Evolutionary conservation across 2,329 filamentous ascomycete species (phyloP), one percentile per base, ranked within the genome.

Genomic region (Exophiala dermatitidis): DNA sequence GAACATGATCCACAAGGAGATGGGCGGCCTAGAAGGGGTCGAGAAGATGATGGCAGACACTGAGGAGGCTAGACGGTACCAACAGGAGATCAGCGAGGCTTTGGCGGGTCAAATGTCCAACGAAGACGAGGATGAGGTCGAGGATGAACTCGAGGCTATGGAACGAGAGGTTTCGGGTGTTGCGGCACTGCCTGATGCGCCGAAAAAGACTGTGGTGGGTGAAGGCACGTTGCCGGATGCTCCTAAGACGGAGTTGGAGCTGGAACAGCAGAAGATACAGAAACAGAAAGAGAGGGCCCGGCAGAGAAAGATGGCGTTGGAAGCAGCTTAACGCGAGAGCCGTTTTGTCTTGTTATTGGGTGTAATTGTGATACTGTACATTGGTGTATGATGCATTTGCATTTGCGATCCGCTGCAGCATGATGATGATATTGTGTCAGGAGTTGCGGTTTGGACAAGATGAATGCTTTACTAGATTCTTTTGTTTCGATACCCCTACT

Each of bases 71-170:
- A 81, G 88, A 63, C 88, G 88, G 31, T 97, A 97, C 72, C 91
- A 97, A 69, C 80, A 95, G 87, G 91, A 98, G 75, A 81, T 98
- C 63, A 93, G 85, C 71, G 88, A 95, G 46, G 87, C 96, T 80
- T 81, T 98, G 2, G 87, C 85, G 33, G 87, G 87, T 8, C 83
- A 85, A 63, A 90, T 98, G 74, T 88, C 90, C 9, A 93, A 90
- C 66, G 86, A 94, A 65, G 93, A 98, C 70, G 93, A 98, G 70
- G 91, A 97, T 66, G 93, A 96, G 66, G 93, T 98, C 33, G 93
- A 98, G 68, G 90, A 96, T 66, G 93, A 98, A 72, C 76, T 98
- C 48, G 88, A 87, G 51, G 85, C 84, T 1, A 77, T 98, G 60
- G 86, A 90, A 69, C 76, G 75, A 38, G 83, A 90, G 65, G 68